Evolutionary conservation across 305 asterid species (phyloP).

Genomic region (Withania somnifera): DNA sequence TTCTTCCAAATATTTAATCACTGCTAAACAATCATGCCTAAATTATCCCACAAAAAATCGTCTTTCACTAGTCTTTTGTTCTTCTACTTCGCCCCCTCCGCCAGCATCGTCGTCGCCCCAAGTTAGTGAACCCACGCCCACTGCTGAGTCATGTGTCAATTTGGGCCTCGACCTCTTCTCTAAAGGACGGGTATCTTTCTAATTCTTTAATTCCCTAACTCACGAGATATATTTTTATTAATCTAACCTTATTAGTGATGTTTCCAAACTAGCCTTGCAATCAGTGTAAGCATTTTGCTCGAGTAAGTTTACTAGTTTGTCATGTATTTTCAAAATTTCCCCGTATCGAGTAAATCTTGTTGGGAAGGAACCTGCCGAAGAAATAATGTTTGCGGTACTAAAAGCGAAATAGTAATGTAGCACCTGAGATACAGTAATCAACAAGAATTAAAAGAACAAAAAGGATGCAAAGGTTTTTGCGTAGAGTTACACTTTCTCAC

Average conservation of each 20-base stretch:
- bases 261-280: too few relatives aligned
- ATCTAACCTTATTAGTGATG: too few relatives aligned
- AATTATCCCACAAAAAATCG: background rate
- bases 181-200: conserved; percentile 70
- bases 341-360: background rate
- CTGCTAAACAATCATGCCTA: conserved; percentile 14
- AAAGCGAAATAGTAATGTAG: too few relatives aligned
- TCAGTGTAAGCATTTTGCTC: too few relatives aligned
- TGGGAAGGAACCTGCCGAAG: too few relatives aligned
- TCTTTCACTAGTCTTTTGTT: conserved; percentile 22
- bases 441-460: too few relatives aligned
- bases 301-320: background rate
- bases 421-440: too few relatives aligned
- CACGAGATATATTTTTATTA: too few relatives aligned
- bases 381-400: too few relatives aligned
- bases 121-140: conserved; percentile 23
- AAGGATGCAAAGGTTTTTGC: too few relatives aligned
- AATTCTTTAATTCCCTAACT: too few relatives aligned
- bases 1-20: conserved; percentile 3
- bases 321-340: background rate
- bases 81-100: conserved; percentile 28
- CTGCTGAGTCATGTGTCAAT: conserved; percentile 82
- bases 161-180: conserved; percentile 72
- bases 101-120: conserved; percentile 42
- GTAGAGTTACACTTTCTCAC: too few relatives aligned